Evolutionary conservation across 2,329 filamentous ascomycete genomes (phyloP), one percentile per base, ranked within the genome.

Genomic region (Colletotrichum eleusines): DNA sequence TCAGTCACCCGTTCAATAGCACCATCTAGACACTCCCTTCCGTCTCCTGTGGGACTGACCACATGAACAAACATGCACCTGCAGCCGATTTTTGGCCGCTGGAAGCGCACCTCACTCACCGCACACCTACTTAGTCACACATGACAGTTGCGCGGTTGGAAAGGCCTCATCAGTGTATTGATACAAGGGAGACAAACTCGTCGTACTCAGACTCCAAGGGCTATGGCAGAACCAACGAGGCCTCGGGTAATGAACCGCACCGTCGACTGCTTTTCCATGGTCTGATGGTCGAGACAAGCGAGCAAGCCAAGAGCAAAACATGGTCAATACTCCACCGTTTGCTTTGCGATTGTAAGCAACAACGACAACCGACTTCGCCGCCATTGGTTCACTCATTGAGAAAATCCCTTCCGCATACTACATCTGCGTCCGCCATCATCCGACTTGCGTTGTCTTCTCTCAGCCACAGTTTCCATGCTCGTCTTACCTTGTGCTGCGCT

Each of bases 401-500:
- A 38, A 12, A 12, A 6, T 14, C 18, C 26, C 16, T 33, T 46
- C 14, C 18, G 4, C 57, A 16, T 44, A 38, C 59, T 50, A 28
- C 28, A 46, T 42, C 31, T 20, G 57, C 20, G 46, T 62, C 44
- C 31, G 59, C 46, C 59, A 40, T 40, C 35, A 46, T 12, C n/a
- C 23, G 35, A 42, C 48, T 35, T 62, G 31, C 35, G 53, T 54
- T 46, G 44, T 62, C 35, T 38, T 23, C 38, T 53, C 44, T 69
- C 65, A 55, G 69, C 64, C 69, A 69, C 58, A 63, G 23, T 59
- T 63, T 54, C 64, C 63, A 69, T 71, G 48, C 58, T 16, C 55
- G 57, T 59, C 65, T 68, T 55, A 40, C 20, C 20, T 9, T 33
- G 63, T 42, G 28, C 33, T 44, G 63, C 67, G 67, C 67, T 55